Evolutionary conservation across 495 filamentous ascomycete species (phyloP).

Genomic region (Chaetomium cochliodes): DNA sequence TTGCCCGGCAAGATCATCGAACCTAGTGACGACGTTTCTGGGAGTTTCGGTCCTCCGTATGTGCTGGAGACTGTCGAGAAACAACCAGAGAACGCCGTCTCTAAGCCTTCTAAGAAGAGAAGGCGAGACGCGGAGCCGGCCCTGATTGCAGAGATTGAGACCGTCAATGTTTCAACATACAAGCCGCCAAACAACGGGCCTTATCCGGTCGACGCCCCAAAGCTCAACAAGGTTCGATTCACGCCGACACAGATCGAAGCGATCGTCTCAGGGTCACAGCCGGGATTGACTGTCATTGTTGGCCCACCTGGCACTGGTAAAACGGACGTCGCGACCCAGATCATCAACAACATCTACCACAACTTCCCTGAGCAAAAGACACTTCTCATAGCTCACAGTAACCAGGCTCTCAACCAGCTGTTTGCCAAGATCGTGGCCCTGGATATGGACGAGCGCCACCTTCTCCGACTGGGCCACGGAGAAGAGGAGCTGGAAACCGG

Average conservation of each 20-base stretch:
- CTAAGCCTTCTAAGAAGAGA: slow-evolving; percentile 74
- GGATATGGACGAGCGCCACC: slow-evolving; percentile 93
- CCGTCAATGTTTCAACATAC: slow-evolving; percentile 83
- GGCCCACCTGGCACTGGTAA: slow-evolving; percentile 97
- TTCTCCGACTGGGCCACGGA: slow-evolving; percentile 88
- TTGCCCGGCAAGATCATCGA: slow-evolving; percentile 82
- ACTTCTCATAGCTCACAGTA: slow-evolving; percentile 92
- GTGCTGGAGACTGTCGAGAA: slow-evolving; percentile 65
- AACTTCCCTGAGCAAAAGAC: slow-evolving; percentile 93
- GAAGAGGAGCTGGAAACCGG: slow-evolving; percentile 91
- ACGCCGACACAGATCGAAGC: slow-evolving; percentile 90
- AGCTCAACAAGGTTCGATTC: slow-evolving; percentile 79
- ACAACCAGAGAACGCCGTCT: slow-evolving; percentile 38
- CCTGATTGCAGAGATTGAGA: slow-evolving; percentile 57
- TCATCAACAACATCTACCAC: slow-evolving; percentile 98
- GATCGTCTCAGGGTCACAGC: slow-evolving; percentile 90
- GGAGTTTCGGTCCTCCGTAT: slow-evolving; percentile 84
- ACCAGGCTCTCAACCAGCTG: slow-evolving; percentile 97
- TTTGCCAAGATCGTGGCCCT: slow-evolving; percentile 95
- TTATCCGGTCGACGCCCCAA: slow-evolving; percentile 85
- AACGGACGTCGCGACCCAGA: slow-evolving; percentile 96
- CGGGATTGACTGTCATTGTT: slow-evolving; percentile 90
- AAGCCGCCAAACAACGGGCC: slow-evolving; percentile 87
- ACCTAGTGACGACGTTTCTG: slow-evolving; percentile 63
- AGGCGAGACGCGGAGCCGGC: slow-evolving; percentile 68